phyloP scores from a whole-genome alignment of 352 stramenopile species.

The Globisporangium barbulae region DNA sequence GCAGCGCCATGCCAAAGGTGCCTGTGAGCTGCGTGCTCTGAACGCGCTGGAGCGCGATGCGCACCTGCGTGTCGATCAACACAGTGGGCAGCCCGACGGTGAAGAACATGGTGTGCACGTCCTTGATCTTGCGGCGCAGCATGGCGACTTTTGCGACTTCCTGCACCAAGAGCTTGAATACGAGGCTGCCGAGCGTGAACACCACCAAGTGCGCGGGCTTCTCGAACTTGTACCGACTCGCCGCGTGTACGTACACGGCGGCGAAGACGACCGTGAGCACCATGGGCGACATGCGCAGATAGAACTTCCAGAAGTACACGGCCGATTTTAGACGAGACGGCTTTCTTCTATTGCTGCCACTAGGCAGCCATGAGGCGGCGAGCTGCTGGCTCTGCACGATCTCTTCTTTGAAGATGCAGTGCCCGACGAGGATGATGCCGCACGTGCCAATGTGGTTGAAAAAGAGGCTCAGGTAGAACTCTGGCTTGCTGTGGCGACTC shows the following conservation, averaged over 20 bases:
- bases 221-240: not conserved
- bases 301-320: not conserved
- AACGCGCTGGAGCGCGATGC: conserved; percentile 16
- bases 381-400: conserved; percentile 2
- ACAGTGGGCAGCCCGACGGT: conserved; percentile 17
- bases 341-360: not conserved
- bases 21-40: not conserved
- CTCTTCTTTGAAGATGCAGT: not conserved
- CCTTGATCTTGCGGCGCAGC: conserved; percentile 5
- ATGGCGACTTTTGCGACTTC: conserved; percentile 10
- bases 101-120: conserved; percentile 17
- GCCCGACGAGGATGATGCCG: not conserved
- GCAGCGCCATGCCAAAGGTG: conserved; percentile 1
- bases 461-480: conserved; percentile 6
- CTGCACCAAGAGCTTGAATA: conserved; percentile 10
- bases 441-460: conserved; percentile 3
- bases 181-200: conserved; percentile 12
- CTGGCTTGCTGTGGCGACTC: not conserved
- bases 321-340: not conserved
- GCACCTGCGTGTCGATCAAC: conserved; percentile 23
- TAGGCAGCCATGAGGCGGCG: not conserved
- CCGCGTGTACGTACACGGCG: conserved; percentile 5
- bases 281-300: not conserved
- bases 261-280: conserved; percentile 6
- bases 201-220: not conserved